These are phyloP conservation scores for Polytolypa hystricis DNA, from an alignment of 2,329 filamentous ascomycete species.

Conservation along the genomic window DNA sequence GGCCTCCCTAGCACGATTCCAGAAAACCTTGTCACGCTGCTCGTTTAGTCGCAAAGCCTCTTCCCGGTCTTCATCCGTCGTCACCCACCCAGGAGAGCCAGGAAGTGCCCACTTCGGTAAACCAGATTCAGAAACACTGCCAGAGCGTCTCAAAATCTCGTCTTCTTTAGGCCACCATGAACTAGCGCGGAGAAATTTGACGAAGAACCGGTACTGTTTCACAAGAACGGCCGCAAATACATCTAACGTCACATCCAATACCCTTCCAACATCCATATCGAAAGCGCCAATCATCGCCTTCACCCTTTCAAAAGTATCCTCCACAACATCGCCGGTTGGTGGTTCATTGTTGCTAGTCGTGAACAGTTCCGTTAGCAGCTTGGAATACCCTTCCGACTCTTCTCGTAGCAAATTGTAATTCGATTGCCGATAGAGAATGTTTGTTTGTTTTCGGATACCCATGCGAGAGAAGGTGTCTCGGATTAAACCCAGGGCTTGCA, in stretches of 20 bases:
- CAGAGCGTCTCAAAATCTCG: constrained; percentile 30
- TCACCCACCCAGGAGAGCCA: constrained; percentile 50
- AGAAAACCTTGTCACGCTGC: constrained; percentile 64
- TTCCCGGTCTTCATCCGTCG: constrained; percentile 58
- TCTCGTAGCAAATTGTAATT: constrained; percentile 94
- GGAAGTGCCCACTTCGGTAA: constrained; percentile 82
- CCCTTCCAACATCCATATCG: constrained; percentile 88
- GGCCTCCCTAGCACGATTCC: constrained; percentile 62
- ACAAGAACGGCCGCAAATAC: constrained; percentile 90
- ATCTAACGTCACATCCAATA: constrained; percentile 87
- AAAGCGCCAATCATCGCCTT: constrained; percentile 95
- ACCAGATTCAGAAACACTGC: constrained; percentile 38
- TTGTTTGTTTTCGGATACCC: constrained; percentile 81
- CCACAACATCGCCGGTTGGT: constrained; percentile 63
- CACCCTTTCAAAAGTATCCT: constrained; percentile 79
- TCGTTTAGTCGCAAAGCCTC: constrained; percentile 46
- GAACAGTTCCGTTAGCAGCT: constrained; percentile 90
- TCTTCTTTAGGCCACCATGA: constrained; percentile 87
- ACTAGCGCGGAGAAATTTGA: constrained; percentile 81
- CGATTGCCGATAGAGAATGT: constrained; percentile 84
- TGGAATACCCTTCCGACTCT: constrained; percentile 93
- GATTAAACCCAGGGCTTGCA: constrained; percentile 68
- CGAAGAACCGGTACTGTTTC: constrained; percentile 86
- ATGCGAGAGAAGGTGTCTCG: constrained; percentile 74
- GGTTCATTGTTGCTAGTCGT: constrained; percentile 67